These are phyloP conservation scores for Blastocystis sp. DNA, from an alignment of 352 stramenopile species.

Conservation along the genomic window DNA sequence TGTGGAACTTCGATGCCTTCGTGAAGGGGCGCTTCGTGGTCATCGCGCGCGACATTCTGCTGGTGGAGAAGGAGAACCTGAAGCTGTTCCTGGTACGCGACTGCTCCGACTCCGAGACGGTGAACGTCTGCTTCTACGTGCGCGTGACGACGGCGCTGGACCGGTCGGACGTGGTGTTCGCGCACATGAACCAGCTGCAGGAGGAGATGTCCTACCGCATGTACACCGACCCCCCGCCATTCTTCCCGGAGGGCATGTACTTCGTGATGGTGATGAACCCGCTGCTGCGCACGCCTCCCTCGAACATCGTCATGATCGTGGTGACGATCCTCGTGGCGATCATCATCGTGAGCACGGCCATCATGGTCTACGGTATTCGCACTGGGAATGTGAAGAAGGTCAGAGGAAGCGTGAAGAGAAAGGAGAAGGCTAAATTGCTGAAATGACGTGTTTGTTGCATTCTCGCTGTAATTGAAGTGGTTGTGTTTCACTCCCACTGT, in stretches of 20 bases:
- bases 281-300: not conserved
- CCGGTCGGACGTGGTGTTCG: not conserved
- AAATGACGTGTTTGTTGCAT: too few species aligned
- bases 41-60: not conserved
- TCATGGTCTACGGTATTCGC: too few species aligned
- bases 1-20: slow-evolving; percentile 14
- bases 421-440: too few species aligned
- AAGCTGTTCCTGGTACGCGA: slow-evolving; percentile 6
- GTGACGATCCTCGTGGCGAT: too few species aligned
- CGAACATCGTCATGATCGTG: not conserved
- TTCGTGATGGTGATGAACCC: slow-evolving; percentile 17
- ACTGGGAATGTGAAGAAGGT: too few species aligned
- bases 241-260: slow-evolving; percentile 9
- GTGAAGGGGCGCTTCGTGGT: slow-evolving; percentile 1
- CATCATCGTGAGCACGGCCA: too few species aligned
- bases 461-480: too few species aligned
- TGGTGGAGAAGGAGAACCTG: not conserved
- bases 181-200: not conserved
- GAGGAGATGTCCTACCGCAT: not conserved
- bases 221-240: not conserved
- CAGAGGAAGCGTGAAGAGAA: too few species aligned
- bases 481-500: too few species aligned
- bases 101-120: not conserved
- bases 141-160: not conserved
- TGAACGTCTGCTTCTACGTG: not conserved